A percentile compares a stretch with the other conserved stretches of the same genome.
Evolutionary conservation across 2,329 filamentous ascomycete genomes (phyloP).

Genomic region (Penicillium sp.): DNA sequence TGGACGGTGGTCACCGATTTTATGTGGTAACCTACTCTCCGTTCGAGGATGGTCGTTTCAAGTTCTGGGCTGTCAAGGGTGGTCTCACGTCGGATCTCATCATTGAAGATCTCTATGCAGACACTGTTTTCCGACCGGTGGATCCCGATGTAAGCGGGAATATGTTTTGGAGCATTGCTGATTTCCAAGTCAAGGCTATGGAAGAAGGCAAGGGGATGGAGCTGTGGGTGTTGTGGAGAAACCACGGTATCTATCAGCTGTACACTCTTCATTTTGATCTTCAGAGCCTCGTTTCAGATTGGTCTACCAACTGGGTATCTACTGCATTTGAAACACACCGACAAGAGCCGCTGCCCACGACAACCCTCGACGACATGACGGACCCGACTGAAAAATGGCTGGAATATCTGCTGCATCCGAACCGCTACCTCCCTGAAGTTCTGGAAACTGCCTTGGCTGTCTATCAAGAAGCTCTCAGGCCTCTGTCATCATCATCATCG

Average conservation of each 20-base stretch:
- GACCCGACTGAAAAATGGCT: constrained; percentile 82
- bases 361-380: constrained; percentile 58
- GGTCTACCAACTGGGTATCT: constrained; percentile 64
- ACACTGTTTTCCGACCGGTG: constrained; percentile 59
- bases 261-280: constrained; percentile 68
- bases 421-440: constrained; percentile 70
- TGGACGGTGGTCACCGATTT: constrained; percentile 47
- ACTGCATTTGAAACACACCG: constrained; percentile 57
- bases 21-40: constrained; percentile 80
- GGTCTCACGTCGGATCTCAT: constrained; percentile 53
- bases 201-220: constrained; percentile 52
- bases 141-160: constrained; percentile 57
- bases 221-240: constrained; percentile 78
- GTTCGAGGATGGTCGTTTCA: constrained; percentile 81
- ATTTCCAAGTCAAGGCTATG: constrained; percentile 59
- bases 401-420: constrained; percentile 72
- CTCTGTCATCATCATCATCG: constrained; percentile 35
- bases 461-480: constrained; percentile 61
- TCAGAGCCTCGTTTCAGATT: constrained; percentile 56
- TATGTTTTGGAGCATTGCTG: constrained; percentile 72
- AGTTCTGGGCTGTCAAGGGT: constrained; percentile 76
- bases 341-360: constrained; percentile 50
- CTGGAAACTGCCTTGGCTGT: constrained; percentile 77
- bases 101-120: constrained; percentile 66
- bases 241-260: constrained; percentile 70